Base-by-base conservation (phyloP, 345 rosid species). In the Gossypium mustelinum region DNA sequence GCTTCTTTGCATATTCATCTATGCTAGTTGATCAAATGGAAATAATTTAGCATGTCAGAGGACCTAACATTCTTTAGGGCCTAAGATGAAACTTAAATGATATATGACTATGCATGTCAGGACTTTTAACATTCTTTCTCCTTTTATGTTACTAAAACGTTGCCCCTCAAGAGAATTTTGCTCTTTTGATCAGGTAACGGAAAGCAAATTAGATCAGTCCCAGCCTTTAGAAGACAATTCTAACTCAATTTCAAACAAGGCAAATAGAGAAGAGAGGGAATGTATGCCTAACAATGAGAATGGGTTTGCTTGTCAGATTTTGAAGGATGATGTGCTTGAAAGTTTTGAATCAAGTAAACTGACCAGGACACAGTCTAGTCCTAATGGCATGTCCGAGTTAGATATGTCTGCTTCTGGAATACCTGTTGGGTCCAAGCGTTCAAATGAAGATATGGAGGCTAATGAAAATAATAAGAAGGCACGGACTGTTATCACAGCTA, bases 401-500 rank as follows among this genome's bases (percentile, higher is more conserved):
- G 73, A 70, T 73, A 64, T 56, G 41, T 70, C 77, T 77, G 82
- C 76, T 73, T 73, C 54, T 41, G 59, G 43, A 65, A 85, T 84
- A 78, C 52, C 73, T 43, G 75, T 72, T 66, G 77, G 79, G 39
- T 76, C 75, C 27, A 88, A 87, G 84, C 88, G 85, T 72, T 76
- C 74, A 68, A 79, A 72, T 72, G 89, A 86, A 67, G 71, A 57
- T 75, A 84, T 74, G 79, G 89, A 83, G 68, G 77, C 70, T 52
- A 74, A 62, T 52, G 41, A 43, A 20, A 79, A 83, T 72, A 79
- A 79, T 74, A 92, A 87, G 81, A 87, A 69, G 85, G 85, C 72
- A 57, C 80, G 83, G 51, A 77, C 87, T 56, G 75, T 73, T 50
- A 45, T 73, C 55, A 73, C 84, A 73, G 88, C 76, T 61, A 56